Evolutionary conservation across 2,329 filamentous ascomycete species (phyloP).

Genomic region (Paraphoma sp.): DNA sequence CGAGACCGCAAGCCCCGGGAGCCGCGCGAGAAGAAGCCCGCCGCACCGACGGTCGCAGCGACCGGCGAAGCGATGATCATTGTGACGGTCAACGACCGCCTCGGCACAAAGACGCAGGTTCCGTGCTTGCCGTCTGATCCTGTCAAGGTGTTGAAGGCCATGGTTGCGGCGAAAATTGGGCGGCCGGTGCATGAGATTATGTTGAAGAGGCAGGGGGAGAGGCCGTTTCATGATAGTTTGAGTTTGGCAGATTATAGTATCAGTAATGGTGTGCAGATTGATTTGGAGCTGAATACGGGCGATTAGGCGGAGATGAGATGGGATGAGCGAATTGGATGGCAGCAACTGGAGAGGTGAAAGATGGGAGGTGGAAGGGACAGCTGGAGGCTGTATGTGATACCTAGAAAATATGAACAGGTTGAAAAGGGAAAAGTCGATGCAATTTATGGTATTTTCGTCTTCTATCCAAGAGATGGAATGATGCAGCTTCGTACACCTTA

Average conservation of each 20-base stretch:
- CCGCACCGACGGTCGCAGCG: conserved; percentile 33
- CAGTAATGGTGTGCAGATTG: conserved; percentile 78
- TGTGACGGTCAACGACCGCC: conserved; percentile 91
- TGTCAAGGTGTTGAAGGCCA: conserved; percentile 85
- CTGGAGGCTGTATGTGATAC: background rate
- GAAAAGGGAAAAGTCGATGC: background rate
- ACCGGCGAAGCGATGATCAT: conserved; percentile 83
- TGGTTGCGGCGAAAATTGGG: conserved; percentile 88
- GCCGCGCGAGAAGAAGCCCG: conserved; percentile 39
- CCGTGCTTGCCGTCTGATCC: conserved; percentile 86
- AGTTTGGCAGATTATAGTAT: conserved; percentile 93
- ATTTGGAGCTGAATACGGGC: conserved; percentile 51
- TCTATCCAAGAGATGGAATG: background rate
- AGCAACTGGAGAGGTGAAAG: background rate
- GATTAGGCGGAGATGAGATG: conserved; percentile 27
- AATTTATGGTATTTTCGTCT: background rate
- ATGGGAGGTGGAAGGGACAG: background rate
- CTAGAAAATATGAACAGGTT: background rate
- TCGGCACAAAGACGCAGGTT: conserved; percentile 94
- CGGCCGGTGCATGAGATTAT: conserved; percentile 90
- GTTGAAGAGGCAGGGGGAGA: conserved; percentile 87
- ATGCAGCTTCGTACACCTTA: background rate
- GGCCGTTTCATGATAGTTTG: conserved; percentile 91
- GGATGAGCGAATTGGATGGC: background rate
- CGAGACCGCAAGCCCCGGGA: conserved; percentile 31